Evolutionary conservation across 192 early-diverging fungal species (phyloP), one percentile per base, ranked within the genome.

Genomic region (Dispira simplex): DNA sequence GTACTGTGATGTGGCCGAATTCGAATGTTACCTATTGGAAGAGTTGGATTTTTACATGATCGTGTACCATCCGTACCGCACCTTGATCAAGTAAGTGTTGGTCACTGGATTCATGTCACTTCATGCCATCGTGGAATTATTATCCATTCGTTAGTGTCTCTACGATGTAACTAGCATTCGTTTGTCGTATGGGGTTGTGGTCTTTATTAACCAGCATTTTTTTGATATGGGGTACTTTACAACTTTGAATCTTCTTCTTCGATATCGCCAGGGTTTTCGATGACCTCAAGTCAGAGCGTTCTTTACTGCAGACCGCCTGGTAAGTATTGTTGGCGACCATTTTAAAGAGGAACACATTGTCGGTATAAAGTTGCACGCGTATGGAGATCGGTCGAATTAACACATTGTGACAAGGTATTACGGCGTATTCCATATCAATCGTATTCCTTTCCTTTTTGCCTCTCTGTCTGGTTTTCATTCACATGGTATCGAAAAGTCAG

Each of bases 21-120:
- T 89, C 73, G 93, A 96, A 66, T 93, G 90, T 70, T 90, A 93
- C 63, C 65, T 96, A 32, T 46, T 96, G 43, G 93, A 96, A 67
- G 92, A 92, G 21, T 79, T 96, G 63, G 84, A 93, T 68, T 96
- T 93, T 64, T 90, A 89, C 65, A 68, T 91, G 58, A 85, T 95
- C 63, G 82, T 92, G 0, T 91, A 83, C 68, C 91, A 96, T 66
- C 91, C 93, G 10, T 96, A 94, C 67, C 81, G 85, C 25, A 78
- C 86, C 6, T 75, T 96, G 2, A 82, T 77, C 0, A 76, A 86
- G 66, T 81, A 76, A 60, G 87, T 82, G 20, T 80, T 77, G 75
- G 67, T 65, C 27, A 8, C 18, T 43, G 2, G 3, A 53, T 3
- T 16, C 26, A 27, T 58, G 1, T 6, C 32, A 39, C 32, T 39